Base-by-base conservation (phyloP, 2,329 filamentous ascomycete species). In the Nothophaeocryptopus gaeumannii region DNA sequence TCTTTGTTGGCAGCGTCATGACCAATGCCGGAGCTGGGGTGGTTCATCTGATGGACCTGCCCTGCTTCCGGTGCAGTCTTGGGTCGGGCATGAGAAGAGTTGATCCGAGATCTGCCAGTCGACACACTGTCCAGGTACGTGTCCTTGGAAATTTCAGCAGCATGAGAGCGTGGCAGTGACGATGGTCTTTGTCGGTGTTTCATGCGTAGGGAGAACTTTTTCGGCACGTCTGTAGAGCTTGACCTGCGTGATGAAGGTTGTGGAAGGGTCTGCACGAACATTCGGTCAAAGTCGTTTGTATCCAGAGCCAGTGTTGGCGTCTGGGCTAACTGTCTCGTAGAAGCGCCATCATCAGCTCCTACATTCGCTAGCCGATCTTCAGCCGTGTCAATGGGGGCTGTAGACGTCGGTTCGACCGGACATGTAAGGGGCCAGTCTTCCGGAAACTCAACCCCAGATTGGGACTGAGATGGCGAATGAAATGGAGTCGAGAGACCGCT, bases 201-300 rank as follows among this genome's bases (percentile, higher is more conserved):
- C 10, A 45, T 36, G 33, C n/a, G 13, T 26, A 16, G 29, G 13
- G n/a, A 15, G 12, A 32, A 37, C 37, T 34, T 33, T 16, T 36
- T 34, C 10, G 34, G 42, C 14, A 15, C 15, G 8, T n/a, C 20
- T 35, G 30, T 13, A 35, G 36, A 39, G 31, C 14, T 15, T 8
- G 26, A 32, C 30, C 37, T 16, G 12, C 26, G 10, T 20, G 29
- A n/a, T 5, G 44, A 35, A 5, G 49, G 39, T 29, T 33, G 36
- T 5, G 63, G 66, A 8, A 69, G 45, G 41, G 58, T 64, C 29
- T 63, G 54, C 8, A 69, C 60, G 45, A 68, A 68, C 46, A 63
- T 60, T 15, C 55, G 58, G 26, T 69, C 61, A 34, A 68, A 69
- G 8, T 46, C 54, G 48, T 68, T 61, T 8, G 61, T 63, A 30